A percentile compares a stretch with the other conserved stretches of the same genome.
Conservation (phyloP, 2,329 filamentous ascomycete species). For the Phyllachora maydis region DNA sequence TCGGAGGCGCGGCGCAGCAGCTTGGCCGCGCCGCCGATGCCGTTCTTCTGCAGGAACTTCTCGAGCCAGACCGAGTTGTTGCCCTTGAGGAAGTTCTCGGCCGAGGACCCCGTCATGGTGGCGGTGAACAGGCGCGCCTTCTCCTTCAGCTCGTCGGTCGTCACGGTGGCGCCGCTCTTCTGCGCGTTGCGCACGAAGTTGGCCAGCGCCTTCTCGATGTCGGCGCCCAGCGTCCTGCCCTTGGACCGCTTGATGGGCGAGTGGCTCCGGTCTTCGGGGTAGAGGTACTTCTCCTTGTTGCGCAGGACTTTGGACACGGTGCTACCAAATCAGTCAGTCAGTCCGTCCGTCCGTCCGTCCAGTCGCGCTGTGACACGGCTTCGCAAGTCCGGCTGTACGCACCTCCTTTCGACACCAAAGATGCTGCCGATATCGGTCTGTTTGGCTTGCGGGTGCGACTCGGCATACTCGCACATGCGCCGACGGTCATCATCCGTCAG, state of each 20-base stretch:
- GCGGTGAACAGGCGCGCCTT: conserved; percentile 68
- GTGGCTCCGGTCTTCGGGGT: conserved; percentile 55
- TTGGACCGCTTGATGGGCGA: conserved; percentile 70
- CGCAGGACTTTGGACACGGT: conserved; percentile 97
- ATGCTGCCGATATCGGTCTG: conserved; percentile 91
- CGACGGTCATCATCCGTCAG: conserved; percentile 80
- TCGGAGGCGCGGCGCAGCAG: conserved; percentile 37
- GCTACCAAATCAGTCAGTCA: conserved; percentile 21
- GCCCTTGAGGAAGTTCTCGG: conserved; percentile 50
- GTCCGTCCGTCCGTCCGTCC: too few relatives aligned
- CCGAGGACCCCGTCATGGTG: conserved; percentile 37
- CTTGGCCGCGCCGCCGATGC: conserved; percentile 21
- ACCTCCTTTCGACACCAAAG: conserved; percentile 97
- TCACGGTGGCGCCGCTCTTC: conserved; percentile 51
- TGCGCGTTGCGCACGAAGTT: conserved; percentile 76
- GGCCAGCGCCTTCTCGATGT: conserved; percentile 77
- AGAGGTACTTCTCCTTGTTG: conserved; percentile 86
- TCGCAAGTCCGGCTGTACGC: too few relatives aligned
- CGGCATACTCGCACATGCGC: conserved; percentile 83
- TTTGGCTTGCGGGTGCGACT: conserved; percentile 75
- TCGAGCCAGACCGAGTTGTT: conserved; percentile 69
- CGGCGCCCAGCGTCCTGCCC: conserved; percentile 54
- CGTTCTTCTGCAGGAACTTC: conserved; percentile 87
- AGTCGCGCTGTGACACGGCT: too few relatives aligned
- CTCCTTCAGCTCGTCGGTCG: conserved; percentile 65